Percentiles rank a stretch among this genome's conserved stretches.
Conservation (phyloP, 306 rosid genomes). For the Arachis stenosperma region DNA sequence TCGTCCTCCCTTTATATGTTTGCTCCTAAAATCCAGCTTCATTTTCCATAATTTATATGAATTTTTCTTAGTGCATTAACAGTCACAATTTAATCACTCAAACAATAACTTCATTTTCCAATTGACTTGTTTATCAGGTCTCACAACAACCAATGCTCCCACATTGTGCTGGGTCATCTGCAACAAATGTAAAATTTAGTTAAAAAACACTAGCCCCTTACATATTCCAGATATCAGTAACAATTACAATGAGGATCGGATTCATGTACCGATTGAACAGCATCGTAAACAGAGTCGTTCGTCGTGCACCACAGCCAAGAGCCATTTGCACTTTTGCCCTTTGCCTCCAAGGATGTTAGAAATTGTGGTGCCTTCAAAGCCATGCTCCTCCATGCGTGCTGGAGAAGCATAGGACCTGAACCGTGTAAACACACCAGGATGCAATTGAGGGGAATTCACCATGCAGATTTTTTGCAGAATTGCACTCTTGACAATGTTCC, state of each 20-base stretch:
- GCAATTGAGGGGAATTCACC: constrained; percentile 67
- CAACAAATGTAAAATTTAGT: constrained; percentile 24
- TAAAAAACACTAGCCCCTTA: not conserved
- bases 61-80: too few species aligned
- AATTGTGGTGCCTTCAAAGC: constrained; percentile 95
- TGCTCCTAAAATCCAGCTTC: too few species aligned
- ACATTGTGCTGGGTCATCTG: constrained; percentile 99
- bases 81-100: too few species aligned
- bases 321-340: constrained; percentile 93
- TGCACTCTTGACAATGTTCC: constrained; percentile 68
- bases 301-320: constrained; percentile 99
- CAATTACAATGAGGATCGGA: constrained; percentile 19
- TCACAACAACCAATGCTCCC: constrained; percentile 96
- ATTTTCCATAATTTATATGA: too few species aligned
- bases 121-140: constrained; percentile 65
- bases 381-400: constrained; percentile 86
- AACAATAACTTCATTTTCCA: too few species aligned
- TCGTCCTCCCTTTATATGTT: too few species aligned
- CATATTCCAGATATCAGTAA: not conserved
- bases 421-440: constrained; percentile 78
- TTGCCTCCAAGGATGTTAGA: constrained; percentile 70
- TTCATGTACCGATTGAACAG: constrained; percentile 87
- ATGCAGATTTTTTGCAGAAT: constrained; percentile 76
- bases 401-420: constrained; percentile 58
- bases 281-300: constrained; percentile 87